These are phyloP conservation scores for Mollisiaceae sp. DNA, from an alignment of 2,329 filamentous ascomycete species.

Conservation along the genomic window DNA sequence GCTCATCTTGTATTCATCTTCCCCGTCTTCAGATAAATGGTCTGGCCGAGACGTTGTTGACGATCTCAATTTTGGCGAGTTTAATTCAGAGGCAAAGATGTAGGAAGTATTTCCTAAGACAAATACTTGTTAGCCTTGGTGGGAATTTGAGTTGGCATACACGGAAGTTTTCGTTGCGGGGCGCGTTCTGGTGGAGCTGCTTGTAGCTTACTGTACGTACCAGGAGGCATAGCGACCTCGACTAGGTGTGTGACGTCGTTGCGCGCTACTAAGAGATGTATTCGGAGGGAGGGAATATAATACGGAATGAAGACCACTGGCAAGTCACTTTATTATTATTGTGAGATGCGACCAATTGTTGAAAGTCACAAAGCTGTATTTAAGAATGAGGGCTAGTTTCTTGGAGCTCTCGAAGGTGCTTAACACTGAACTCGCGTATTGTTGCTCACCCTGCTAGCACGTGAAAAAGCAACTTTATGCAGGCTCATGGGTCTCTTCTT, in stretches of 20 bases:
- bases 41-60: background rate
- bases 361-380: conserved; percentile 4
- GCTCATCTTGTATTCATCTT: conserved; percentile 25
- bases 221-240: conserved; percentile 14
- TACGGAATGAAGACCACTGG: background rate
- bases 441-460: conserved; percentile 5
- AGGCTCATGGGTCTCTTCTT: conserved; percentile 4
- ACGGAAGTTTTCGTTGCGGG: background rate
- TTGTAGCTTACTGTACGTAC: conserved; percentile 9
- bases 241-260: background rate
- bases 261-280: background rate
- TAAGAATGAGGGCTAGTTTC: background rate
- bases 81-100: background rate
- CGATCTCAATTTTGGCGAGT: background rate
- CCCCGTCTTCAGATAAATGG: conserved; percentile 26
- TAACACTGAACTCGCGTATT: conserved; percentile 11
- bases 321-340: background rate
- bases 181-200: background rate
- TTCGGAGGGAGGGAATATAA: background rate
- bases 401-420: background rate
- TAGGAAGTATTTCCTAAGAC: background rate
- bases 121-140: background rate
- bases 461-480: conserved; percentile 6
- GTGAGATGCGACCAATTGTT: background rate
- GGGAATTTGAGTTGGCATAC: background rate